Conservation (phyloP, 1,284 basidiomycete species). For the Moniliella sp. region DNA sequence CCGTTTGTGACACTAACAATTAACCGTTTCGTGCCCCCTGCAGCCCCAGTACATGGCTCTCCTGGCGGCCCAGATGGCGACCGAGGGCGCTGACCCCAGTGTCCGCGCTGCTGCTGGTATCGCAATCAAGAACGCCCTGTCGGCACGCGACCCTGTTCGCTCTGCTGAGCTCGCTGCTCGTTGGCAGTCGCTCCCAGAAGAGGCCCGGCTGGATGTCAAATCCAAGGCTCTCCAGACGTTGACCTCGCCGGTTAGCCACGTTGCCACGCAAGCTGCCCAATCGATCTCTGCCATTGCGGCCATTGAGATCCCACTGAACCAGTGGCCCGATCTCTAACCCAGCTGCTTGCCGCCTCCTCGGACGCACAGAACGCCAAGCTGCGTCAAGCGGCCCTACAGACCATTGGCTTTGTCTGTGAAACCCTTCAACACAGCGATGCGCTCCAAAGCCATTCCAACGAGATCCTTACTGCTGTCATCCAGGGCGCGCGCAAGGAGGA, state of each 20-base stretch:
- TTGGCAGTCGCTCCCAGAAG: constrained; percentile 56
- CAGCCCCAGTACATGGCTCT: constrained; percentile 23
- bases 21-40: too few species aligned
- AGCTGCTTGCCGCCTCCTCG: constrained; percentile 67
- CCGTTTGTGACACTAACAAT: too few species aligned
- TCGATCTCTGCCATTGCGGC: constrained; percentile 79
- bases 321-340: constrained; percentile 74
- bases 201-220: constrained; percentile 62
- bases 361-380: constrained; percentile 55
- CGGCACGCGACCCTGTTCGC: constrained; percentile 56
- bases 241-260: constrained; percentile 50
- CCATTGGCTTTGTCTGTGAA: constrained; percentile 93
- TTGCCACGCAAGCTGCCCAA: constrained; percentile 70
- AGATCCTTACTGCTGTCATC: constrained; percentile 93
- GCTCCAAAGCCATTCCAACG: constrained; percentile 68
- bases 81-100: constrained; percentile 38
- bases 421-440: constrained; percentile 49
- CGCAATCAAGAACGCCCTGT: constrained; percentile 84
- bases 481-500: constrained; percentile 94
- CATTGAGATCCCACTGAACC: constrained; percentile 64
- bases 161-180: constrained; percentile 21
- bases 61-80: constrained; percentile 24
- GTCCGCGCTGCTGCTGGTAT: constrained; percentile 82
- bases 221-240: constrained; percentile 64
- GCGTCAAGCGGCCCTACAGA: constrained; percentile 69